These are phyloP conservation scores for Stachybotrys elegans DNA, from an alignment of 2,329 filamentous ascomycete genomes.

Conservation along the genomic window DNA sequence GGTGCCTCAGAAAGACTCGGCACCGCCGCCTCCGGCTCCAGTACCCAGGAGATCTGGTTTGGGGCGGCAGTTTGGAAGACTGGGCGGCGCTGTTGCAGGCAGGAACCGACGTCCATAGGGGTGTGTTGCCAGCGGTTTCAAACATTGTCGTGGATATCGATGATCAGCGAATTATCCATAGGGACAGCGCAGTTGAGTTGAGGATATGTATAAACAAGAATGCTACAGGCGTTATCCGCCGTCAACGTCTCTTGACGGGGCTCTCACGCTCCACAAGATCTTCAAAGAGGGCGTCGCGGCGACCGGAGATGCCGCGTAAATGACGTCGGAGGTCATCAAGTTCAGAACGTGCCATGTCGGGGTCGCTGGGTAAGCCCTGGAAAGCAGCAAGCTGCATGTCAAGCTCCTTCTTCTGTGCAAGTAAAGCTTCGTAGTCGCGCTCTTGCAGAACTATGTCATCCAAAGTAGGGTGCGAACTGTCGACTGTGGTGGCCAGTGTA, in stretches of 20 bases:
- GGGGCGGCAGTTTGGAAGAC: constrained; percentile 62
- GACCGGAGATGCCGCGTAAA: constrained; percentile 53
- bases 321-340: constrained; percentile 63
- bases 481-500: constrained; percentile 28
- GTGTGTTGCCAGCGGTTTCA: constrained; percentile 4
- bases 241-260: constrained; percentile 37
- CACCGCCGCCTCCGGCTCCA: constrained; percentile 34
- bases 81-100: constrained; percentile 66
- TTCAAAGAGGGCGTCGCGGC: constrained; percentile 72
- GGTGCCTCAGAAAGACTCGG: constrained; percentile 1
- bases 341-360: constrained; percentile 62
- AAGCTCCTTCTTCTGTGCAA: constrained; percentile 52
- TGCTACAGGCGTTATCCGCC: no score
- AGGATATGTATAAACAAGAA: no score
- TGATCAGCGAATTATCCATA: no score
- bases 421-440: constrained; percentile 50
- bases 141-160: no score
- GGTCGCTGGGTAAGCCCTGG: constrained; percentile 66
- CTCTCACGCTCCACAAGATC: constrained; percentile 60
- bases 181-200: no score
- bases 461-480: constrained; percentile 42
- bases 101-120: constrained; percentile 44
- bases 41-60: constrained; percentile 57
- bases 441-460: constrained; percentile 56
- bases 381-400: constrained; percentile 62